Percentiles rank a stretch among this genome's conserved stretches.
Evolutionary conservation across 2,329 filamentous ascomycete genomes (phyloP).

Genomic region (Fusarium devonianum): DNA sequence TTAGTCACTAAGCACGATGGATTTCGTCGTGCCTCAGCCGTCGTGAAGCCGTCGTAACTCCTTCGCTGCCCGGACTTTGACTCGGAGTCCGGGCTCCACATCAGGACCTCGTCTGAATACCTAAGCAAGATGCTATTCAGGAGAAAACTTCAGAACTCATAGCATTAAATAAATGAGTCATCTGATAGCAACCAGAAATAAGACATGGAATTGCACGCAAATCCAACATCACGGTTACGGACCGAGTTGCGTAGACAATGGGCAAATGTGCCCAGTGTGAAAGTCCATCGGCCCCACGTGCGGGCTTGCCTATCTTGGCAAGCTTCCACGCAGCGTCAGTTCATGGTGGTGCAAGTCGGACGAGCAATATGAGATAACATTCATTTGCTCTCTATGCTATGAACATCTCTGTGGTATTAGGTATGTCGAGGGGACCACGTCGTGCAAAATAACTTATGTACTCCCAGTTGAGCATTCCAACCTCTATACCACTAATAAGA

Average conservation of each 20-base stretch:
- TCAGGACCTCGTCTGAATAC: too few species aligned
- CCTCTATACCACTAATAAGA: too few species aligned
- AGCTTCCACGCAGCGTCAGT: background rate
- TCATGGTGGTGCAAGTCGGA: background rate
- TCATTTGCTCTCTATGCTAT: too few species aligned
- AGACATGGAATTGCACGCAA: too few species aligned
- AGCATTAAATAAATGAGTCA: too few species aligned
- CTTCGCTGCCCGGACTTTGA: constrained; percentile 9
- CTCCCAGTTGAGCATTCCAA: background rate
- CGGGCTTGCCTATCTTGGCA: background rate
- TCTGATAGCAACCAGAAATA: too few species aligned
- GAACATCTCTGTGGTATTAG: too few species aligned
- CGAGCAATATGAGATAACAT: background rate
- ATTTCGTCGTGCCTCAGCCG: background rate
- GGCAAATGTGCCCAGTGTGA: constrained; percentile 7
- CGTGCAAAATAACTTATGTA: background rate
- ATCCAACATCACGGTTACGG: background rate
- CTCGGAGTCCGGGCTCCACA: constrained; percentile 17
- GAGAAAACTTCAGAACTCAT: too few species aligned
- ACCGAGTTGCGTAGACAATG: background rate
- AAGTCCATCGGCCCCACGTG: constrained; percentile 5
- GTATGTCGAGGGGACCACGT: constrained; percentile 7
- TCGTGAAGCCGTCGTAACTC: background rate
- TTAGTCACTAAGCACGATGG: too few species aligned
- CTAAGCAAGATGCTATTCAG: too few species aligned